These are phyloP conservation scores for Microstroma glucosiphilum DNA, from an alignment of 1,284 basidiomycete species.

Conservation along the genomic window DNA sequence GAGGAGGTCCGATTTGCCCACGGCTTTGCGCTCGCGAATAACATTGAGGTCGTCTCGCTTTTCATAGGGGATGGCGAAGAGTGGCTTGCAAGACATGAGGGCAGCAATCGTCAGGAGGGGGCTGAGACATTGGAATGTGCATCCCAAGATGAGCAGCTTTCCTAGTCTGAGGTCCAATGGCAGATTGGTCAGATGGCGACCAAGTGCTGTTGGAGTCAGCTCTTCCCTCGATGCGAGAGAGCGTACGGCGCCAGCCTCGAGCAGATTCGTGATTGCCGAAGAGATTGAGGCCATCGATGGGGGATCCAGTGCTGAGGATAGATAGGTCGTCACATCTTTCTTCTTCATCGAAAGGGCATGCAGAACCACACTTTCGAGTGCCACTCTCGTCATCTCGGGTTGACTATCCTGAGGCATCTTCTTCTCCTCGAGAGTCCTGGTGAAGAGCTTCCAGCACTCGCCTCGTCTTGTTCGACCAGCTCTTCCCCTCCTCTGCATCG, in stretches of 20 bases:
- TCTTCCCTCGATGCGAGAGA: conserved; percentile 43
- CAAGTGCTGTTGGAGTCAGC: conserved; percentile 62
- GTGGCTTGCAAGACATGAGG: conserved; percentile 75
- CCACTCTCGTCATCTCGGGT: conserved; percentile 84
- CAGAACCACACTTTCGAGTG: conserved; percentile 74
- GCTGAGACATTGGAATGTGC: conserved; percentile 44
- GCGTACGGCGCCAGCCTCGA: conserved; percentile 72
- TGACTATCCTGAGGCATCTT: conserved; percentile 63
- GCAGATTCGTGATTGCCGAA: conserved; percentile 67
- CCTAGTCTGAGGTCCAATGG: conserved; percentile 83
- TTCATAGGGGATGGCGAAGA: conserved; percentile 75
- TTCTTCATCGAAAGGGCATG: conserved; percentile 71
- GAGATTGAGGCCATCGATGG: conserved; percentile 72
- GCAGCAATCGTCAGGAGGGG: conserved; percentile 57
- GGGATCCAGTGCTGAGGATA: conserved; percentile 73
- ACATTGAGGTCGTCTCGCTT: conserved; percentile 61
- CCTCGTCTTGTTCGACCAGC: conserved; percentile 67
- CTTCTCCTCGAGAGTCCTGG: conserved; percentile 63
- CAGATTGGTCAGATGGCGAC: conserved; percentile 67
- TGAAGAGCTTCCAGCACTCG: conserved; percentile 62
- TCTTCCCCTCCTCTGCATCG: conserved; percentile 75
- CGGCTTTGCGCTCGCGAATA: conserved; percentile 64
- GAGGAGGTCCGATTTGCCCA: conserved; percentile 75
- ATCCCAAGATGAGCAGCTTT: conserved; percentile 59
- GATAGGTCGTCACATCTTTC: conserved; percentile 65